These are phyloP conservation scores for Kodamaea leandrae DNA, from an alignment of 805 yeast genomes.

Conservation along the genomic window DNA sequence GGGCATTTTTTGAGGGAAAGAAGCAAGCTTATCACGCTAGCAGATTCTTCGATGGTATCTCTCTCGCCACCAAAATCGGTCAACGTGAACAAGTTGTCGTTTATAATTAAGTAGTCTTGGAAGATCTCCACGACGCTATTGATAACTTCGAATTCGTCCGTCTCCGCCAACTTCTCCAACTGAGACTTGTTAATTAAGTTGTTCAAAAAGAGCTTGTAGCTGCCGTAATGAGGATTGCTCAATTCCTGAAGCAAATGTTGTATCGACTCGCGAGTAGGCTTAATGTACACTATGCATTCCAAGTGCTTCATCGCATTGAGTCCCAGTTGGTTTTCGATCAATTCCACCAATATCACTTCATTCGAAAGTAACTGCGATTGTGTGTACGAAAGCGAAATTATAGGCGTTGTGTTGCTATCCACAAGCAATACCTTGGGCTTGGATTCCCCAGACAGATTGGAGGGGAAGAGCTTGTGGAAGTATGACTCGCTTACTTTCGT, in stretches of 20 bases:
- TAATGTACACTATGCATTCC: slow-evolving; percentile 73
- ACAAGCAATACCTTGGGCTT: slow-evolving; percentile 72
- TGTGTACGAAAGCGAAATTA: slow-evolving; percentile 84
- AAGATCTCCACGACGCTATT: slow-evolving; percentile 76
- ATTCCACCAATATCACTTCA: slow-evolving; percentile 81
- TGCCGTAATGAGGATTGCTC: slow-evolving; percentile 71
- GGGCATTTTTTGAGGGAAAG: slow-evolving; percentile 78
- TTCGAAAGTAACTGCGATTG: slow-evolving; percentile 80
- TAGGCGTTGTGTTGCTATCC: slow-evolving; percentile 76
- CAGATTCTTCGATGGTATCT: slow-evolving; percentile 33
- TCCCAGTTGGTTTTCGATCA: slow-evolving; percentile 52
- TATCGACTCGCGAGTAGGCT: slow-evolving; percentile 68
- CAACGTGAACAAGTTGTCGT: slow-evolving; percentile 56
- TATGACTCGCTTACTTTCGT: slow-evolving; percentile 28
- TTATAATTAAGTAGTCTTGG: slow-evolving; percentile 76
- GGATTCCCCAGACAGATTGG: slow-evolving; percentile 18
- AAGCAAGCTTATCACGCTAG: slow-evolving; percentile 50
- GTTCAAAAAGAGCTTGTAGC: slow-evolving; percentile 75
- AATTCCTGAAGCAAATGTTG: slow-evolving; percentile 63
- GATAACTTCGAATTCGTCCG: slow-evolving; percentile 83
- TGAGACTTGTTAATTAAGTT: slow-evolving; percentile 73
- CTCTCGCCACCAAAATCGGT: slow-evolving; percentile 22
- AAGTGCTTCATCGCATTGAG: slow-evolving; percentile 65
- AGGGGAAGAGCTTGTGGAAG: slow-evolving; percentile 29
- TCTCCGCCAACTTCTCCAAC: slow-evolving; percentile 83